Evolutionary conservation across 768 basidiomycete genomes (phyloP).

Genomic region (Pleurotus tuoliensis): DNA sequence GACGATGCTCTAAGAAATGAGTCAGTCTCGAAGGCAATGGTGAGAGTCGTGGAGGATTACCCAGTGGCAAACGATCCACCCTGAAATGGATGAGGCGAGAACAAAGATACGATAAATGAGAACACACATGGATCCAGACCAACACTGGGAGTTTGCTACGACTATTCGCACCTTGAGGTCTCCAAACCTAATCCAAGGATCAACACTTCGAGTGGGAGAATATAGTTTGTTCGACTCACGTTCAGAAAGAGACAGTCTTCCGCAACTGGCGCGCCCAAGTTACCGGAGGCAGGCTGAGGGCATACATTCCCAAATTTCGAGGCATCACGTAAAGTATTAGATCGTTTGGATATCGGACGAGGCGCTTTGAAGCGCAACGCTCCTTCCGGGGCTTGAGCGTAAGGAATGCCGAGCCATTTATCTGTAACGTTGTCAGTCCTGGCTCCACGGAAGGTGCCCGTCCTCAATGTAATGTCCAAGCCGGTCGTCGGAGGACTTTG

Average conservation of each 20-base stretch:
- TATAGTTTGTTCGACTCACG: background rate
- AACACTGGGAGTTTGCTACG: conserved; percentile 14
- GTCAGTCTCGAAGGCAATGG: background rate
- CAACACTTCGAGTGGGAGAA: conserved; percentile 14
- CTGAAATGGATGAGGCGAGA: background rate
- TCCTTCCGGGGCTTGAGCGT: conserved; percentile 43
- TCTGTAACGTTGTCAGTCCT: conserved; percentile 31
- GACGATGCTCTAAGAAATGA: conserved; percentile 36
- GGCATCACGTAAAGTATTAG: conserved; percentile 28
- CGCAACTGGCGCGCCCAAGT: conserved; percentile 29
- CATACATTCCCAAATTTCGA: conserved; percentile 38
- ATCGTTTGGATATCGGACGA: conserved; percentile 22
- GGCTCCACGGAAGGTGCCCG: conserved; percentile 35
- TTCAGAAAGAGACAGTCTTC: conserved; percentile 44
- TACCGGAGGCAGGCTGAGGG: conserved; percentile 30
- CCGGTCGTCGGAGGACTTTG: background rate
- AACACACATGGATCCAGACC: conserved; percentile 8
- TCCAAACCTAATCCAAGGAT: conserved; percentile 12
- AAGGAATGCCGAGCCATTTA: conserved; percentile 48
- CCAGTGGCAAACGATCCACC: conserved; percentile 2
- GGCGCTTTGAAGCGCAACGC: conserved; percentile 43
- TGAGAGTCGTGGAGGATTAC: conserved; percentile 5
- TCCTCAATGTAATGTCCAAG: conserved; percentile 17
- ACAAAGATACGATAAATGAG: background rate
- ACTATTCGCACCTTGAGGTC: conserved; percentile 11